Base-by-base conservation (phyloP, 176 grass and related monocot species). In the Thalia dealbata region DNA sequence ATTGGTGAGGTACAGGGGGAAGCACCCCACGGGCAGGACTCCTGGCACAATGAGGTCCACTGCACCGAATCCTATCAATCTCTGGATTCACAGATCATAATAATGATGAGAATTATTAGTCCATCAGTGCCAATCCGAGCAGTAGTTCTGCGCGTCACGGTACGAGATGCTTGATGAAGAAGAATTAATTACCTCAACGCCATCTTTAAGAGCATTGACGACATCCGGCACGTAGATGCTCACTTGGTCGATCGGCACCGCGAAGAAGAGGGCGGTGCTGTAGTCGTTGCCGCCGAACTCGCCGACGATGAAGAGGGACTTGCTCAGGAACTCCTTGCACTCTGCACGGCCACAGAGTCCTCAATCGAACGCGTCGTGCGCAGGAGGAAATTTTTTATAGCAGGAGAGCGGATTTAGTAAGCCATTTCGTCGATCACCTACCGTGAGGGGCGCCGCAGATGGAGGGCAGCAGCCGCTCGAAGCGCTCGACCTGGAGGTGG, bases 271-370 rank as follows among this genome's bases (percentile, higher is more conserved):
- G 0, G 87, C 64, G 15, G 89, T 82, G 77, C 91, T 96, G 85
- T 96, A 96, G 78, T 96, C 89, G 81, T 96, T 90, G 15, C 82
- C 86, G 52, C 86, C 86, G 12, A 84, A 84, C 14, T 19, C 86
- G 14, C 86, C 86, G 3, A 88, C 73, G 50, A 76, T 23, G 30
- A 88, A 88, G 43, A 88, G 45, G 0, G 79, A 84, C 43, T 76
- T 70, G 22, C 15, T 4, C 0, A 88, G 76, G 79, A 73, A 82
- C 2, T 25, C 51, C 69, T 61, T 81, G 82, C 86, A 88, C 1
- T 54, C 86, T 88, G 48, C 35, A 30, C 35, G 44, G 41, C 5
- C n/a, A 22, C 14, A 3, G 30, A 3, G 23, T 30, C 15, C 26
- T 19, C 25, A 19, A 13, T 50, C 41, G 21, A 24, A 70, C 23